A percentile compares a stretch with the other conserved stretches of the same genome.
phyloP scores from a whole-genome alignment of 257 asterid genomes.

The Euphrasia confusa region DNA sequence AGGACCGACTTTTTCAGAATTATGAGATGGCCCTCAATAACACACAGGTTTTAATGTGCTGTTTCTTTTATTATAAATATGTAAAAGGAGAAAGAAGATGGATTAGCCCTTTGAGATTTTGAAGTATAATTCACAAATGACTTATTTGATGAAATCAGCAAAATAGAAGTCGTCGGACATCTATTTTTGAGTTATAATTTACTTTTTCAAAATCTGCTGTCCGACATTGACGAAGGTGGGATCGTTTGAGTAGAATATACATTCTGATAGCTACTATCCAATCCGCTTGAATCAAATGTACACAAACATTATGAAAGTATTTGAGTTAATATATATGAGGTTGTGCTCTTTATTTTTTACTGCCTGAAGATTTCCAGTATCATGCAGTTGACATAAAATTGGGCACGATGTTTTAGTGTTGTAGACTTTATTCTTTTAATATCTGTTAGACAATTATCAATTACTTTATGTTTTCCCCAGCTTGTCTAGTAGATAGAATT shows the following conservation, averaged over 20 bases:
- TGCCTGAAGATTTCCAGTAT: constrained; percentile 17
- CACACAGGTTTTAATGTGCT: constrained; percentile 11
- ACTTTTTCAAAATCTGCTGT: background rate
- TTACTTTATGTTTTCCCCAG: constrained; percentile 5
- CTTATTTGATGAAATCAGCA: background rate
- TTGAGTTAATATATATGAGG: background rate
- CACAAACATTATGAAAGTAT: background rate
- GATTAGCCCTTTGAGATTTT: constrained; percentile 4
- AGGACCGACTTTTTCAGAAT: constrained; percentile 13
- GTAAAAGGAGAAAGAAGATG: constrained; percentile 1
- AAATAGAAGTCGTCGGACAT: background rate
- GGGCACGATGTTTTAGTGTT: constrained; percentile 10
- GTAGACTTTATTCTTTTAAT: background rate
- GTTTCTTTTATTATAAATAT: constrained; percentile 15
- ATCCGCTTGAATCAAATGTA: background rate
- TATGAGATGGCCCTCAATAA: constrained; percentile 20
- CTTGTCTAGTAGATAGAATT: constrained; percentile 17
- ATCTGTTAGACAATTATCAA: too few relatives aligned
- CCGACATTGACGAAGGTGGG: constrained; percentile 1
- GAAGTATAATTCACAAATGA: constrained; percentile 11
- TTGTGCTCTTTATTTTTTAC: background rate
- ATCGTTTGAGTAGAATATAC: constrained; percentile 9
- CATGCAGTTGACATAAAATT: constrained; percentile 13
- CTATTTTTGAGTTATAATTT: background rate
- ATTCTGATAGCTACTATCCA: constrained; percentile 11